Conservation (phyloP, 140 eudicot species). For the Bidens hawaiensis region DNA sequence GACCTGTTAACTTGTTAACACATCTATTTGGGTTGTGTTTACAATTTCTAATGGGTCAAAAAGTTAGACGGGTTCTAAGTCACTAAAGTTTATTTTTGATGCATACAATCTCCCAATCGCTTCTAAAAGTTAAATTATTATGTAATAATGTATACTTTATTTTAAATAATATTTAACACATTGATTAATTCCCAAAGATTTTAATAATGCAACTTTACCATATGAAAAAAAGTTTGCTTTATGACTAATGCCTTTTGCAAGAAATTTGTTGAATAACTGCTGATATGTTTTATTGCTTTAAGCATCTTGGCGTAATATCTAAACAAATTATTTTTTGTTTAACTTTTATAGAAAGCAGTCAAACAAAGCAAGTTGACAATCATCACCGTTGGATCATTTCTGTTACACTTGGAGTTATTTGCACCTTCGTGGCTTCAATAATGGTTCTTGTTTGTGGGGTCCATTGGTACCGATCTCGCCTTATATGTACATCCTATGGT, state of each 20-base stretch:
- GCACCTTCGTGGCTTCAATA: slow-evolving; percentile 56
- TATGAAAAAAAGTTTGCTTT: background rate
- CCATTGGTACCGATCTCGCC: slow-evolving; percentile 77
- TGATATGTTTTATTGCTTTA: background rate
- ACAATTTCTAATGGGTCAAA: background rate
- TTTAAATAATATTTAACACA: background rate
- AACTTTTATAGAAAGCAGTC: slow-evolving; percentile 40
- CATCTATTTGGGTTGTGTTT: background rate
- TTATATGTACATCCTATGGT: slow-evolving; percentile 67
- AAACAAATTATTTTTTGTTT: background rate
- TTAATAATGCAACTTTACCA: background rate
- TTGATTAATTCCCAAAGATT: background rate
- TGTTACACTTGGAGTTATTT: slow-evolving; percentile 62
- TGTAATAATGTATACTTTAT: too few species aligned
- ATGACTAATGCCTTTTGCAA: background rate
- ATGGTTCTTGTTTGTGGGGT: slow-evolving; percentile 64
- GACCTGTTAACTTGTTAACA: background rate
- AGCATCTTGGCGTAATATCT: background rate
- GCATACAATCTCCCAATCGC: background rate
- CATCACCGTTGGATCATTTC: slow-evolving; percentile 53
- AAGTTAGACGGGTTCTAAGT: background rate
- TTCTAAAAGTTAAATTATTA: background rate
- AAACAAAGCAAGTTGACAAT: slow-evolving; percentile 32
- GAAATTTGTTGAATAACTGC: background rate
- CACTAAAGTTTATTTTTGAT: background rate